A percentile compares a stretch with the other conserved stretches of the same genome.
phyloP scores from a whole-genome alignment of 148 eudicot genomes.

The Heliamphora exappendiculata region DNA sequence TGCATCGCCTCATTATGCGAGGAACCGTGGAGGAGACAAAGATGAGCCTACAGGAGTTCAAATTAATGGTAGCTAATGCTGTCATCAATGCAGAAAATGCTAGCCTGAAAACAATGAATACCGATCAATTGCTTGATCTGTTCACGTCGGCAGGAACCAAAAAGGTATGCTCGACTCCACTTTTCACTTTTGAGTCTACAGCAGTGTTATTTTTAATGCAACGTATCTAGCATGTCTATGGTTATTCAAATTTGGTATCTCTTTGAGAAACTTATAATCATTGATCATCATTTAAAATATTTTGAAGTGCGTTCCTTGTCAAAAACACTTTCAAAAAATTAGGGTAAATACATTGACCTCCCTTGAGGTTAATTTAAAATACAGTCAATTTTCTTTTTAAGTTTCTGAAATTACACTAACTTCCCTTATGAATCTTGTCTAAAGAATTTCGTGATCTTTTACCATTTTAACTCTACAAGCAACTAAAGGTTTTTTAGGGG shows the following conservation, averaged over 20 bases:
- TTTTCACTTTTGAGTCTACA: background rate
- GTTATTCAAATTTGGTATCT: background rate
- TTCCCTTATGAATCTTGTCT: no score
- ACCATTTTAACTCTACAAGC: no score
- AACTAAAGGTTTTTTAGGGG: no score
- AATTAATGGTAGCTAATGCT: conserved; percentile 88
- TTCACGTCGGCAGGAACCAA: conserved; percentile 79
- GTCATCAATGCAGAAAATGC: conserved; percentile 94
- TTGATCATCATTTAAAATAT: background rate
- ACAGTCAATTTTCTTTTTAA: no score
- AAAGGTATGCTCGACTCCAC: conserved; percentile 33
- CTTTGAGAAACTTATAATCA: background rate
- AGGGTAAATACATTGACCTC: no score
- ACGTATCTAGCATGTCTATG: background rate
- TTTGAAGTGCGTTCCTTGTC: background rate
- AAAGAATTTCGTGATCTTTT: no score
- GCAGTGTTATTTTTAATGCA: background rate
- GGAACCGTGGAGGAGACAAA: conserved; percentile 99
- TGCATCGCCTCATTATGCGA: conserved; percentile 94
- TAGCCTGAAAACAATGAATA: conserved; percentile 97
- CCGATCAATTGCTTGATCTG: conserved; percentile 92
- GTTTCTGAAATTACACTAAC: no score
- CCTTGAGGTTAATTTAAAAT: no score
- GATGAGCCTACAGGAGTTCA: conserved; percentile 97
- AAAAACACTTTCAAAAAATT: background rate